Percentiles rank a stretch among this genome's conserved stretches.
phyloP scores from a whole-genome alignment of 192 early-diverging fungal genomes.

The Mortierella antarctica region DNA sequence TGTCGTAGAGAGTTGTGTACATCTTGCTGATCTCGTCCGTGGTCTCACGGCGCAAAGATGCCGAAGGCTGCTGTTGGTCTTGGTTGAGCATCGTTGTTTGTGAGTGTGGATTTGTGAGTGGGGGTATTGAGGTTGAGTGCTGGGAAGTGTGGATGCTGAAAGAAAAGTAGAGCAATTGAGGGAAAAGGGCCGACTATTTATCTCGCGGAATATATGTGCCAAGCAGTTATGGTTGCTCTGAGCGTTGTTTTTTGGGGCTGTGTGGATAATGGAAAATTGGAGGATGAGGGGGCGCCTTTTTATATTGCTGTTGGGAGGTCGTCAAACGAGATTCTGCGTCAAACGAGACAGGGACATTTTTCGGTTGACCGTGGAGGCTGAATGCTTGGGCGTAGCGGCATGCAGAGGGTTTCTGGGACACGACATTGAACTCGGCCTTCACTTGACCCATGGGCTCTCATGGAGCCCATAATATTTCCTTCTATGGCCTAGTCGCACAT shows the following conservation, averaged over 20 bases:
- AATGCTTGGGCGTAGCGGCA: too few species aligned
- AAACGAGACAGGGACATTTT: too few species aligned
- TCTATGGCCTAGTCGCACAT: too few species aligned
- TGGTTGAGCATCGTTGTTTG: not conserved
- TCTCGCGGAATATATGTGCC: not conserved
- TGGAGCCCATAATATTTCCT: too few species aligned
- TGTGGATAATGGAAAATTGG: too few species aligned
- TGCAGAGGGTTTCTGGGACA: too few species aligned
- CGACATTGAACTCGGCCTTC: too few species aligned
- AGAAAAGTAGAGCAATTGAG: not conserved
- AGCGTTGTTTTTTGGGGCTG: not conserved
- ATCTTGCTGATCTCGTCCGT: constrained; percentile 29
- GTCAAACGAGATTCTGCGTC: too few species aligned
- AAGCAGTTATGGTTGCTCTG: not conserved
- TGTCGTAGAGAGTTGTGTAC: constrained; percentile 39
- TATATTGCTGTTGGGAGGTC: too few species aligned
- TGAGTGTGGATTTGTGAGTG: not conserved
- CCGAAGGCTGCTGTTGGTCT: not conserved
- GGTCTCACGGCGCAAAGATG: constrained; percentile 17
- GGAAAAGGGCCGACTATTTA: not conserved
- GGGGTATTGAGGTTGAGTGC: not conserved
- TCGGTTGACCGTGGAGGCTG: too few species aligned
- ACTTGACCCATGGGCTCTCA: too few species aligned
- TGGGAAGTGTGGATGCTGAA: not conserved
- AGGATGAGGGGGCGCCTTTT: too few species aligned